Evolutionary conservation across 208 protist species (phyloP).

Genomic region (Wallacemonas collosoma): DNA sequence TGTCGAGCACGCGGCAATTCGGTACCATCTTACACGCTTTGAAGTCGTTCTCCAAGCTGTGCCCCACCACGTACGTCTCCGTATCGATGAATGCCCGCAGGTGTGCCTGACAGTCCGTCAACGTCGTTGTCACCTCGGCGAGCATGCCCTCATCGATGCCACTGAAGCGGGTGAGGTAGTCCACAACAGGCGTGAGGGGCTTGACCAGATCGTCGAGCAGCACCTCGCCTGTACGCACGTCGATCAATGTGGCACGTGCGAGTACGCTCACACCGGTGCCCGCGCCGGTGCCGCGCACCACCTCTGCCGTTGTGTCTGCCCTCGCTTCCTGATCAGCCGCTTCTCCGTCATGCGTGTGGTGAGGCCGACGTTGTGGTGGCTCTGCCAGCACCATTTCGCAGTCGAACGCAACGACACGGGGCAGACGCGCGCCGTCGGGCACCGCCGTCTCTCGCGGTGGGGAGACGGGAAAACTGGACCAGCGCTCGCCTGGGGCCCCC

Average conservation of each 20-base stretch:
- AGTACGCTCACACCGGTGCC: conserved; percentile 58
- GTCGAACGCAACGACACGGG: conserved; percentile 77
- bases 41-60: conserved; percentile 95
- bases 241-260: conserved; percentile 83
- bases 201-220: conserved; percentile 91
- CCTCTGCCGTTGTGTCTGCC: not conserved
- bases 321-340: not conserved
- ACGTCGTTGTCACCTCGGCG: conserved; percentile 55
- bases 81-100: conserved; percentile 58
- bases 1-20: conserved; percentile 86
- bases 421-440: not conserved
- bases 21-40: conserved; percentile 85
- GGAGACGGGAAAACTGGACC: no score
- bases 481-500: not conserved
- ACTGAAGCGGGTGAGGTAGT: conserved; percentile 92
- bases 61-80: conserved; percentile 90
- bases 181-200: conserved; percentile 61
- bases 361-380: conserved; percentile 6
- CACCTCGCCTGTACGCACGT: conserved; percentile 56
- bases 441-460: conserved; percentile 4
- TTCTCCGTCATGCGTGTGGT: not conserved
- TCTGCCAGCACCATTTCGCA: conserved; percentile 92
- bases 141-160: conserved; percentile 88
- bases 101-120: conserved; percentile 74
- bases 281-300: not conserved